These are phyloP conservation scores for Arctium lappa DNA, from an alignment of 129 eudicot species.

Conservation along the genomic window DNA sequence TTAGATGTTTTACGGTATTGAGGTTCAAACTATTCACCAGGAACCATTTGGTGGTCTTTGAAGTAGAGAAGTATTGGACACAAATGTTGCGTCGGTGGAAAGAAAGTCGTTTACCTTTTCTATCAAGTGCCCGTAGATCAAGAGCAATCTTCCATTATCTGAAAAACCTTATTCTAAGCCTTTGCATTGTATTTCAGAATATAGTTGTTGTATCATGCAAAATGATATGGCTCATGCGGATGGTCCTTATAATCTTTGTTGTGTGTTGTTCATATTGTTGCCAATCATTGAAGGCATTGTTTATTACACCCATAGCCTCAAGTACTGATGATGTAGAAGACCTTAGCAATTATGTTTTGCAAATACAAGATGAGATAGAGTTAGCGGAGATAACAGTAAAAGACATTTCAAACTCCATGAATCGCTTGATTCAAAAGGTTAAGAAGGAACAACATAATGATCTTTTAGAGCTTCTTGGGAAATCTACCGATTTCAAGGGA, in stretches of 20 bases:
- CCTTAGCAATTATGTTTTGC: constrained; percentile 7
- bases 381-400: background rate
- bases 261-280: background rate
- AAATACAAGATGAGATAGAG: background rate
- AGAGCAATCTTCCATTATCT: background rate
- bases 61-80: constrained; percentile 8
- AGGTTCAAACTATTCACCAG: no score
- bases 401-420: background rate
- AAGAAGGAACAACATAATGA: background rate
- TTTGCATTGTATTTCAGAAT: background rate
- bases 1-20: no score
- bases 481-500: background rate
- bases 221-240: background rate
- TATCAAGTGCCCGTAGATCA: background rate
- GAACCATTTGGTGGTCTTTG: background rate
- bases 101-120: background rate
- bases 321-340: background rate
- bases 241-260: background rate
- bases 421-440: background rate
- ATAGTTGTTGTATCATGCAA: background rate
- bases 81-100: constrained; percentile 9
- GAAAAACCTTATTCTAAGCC: background rate
- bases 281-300: no score
- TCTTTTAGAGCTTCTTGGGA: background rate
- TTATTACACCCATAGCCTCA: background rate